Evolutionary conservation across 2,329 filamentous ascomycete species (phyloP), one percentile per base, ranked within the genome.

Genomic region (Hymenotorrendiella dingleyae): DNA sequence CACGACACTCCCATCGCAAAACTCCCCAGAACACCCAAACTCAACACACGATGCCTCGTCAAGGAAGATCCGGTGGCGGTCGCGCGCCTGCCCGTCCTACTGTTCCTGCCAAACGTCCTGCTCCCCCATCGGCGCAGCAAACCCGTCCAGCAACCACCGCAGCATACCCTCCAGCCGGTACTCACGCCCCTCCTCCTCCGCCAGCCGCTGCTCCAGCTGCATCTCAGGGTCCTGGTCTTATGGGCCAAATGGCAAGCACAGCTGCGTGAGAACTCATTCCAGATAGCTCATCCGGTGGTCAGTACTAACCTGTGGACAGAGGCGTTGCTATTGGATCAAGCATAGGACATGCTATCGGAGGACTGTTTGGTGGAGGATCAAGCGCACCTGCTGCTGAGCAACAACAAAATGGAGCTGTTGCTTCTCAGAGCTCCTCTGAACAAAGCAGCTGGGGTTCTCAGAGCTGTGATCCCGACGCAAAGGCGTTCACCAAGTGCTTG

Each of bases 161-260:
- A 49, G 47, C 62, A 56, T 48, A 61, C 70, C 40, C 77, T 42
- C 73, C 77, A 38, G 72, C 72, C 46, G 66, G 69, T 20, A 61
- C 67, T 41, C 65, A 73, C 48, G 67, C 73, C 36, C 65, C 71
- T 43, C 76, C 78, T 42, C 65, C 72, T 42, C 64, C 66, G 45
- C 61, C 64, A 36, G 49, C 54, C 36, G 45, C 52, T 39, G 68
- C 62, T 50, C 59, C 63, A 23, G 46, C 49, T 40, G 46, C 36
- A 16, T 68, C 71, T 41, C 74, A 83, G 54, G 86, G 89, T 21
- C 82, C 88, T 4, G 91, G 93, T 52, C 75, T 98, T 9, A 88
- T 98, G 57, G 91, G 88, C 46, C 88, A 97, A 75, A 96, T 98
- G 86, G 93, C 93, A 54, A 89, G 83, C 63, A 98, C 93, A 45